Evolutionary conservation across 177 flowering plant species (phyloP), one percentile per base, ranked within the genome.

Genomic region (Vitis hybrid): DNA sequence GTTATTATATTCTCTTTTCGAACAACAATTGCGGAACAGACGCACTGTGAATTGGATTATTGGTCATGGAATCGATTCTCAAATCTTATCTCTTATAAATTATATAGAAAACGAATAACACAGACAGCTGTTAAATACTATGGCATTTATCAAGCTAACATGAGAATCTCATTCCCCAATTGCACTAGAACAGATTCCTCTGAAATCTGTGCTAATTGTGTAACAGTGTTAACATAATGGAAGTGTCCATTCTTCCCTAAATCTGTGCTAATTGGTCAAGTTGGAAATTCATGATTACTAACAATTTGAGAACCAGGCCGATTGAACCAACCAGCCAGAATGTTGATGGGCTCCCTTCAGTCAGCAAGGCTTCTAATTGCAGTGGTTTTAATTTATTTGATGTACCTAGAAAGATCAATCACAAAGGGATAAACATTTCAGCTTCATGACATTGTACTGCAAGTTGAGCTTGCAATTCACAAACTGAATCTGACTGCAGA

Each of bases 291-390:
- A 18, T 34, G 11, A 63, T 52, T 11, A 64, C 1, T 10, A 62
- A 68, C 39, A 72, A 50, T 3, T 59, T 0, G 7, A 13, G 18
- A 72, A 63, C 17, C 17, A 63, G 75, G 69, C 74, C 45, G 50
- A 32, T 4, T 49, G 71, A 51, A 88, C 88, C 66, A 76, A 92
- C 97, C 97, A 94, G 86, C 99, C 97, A 92, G 70, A 79, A 87
- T 76, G 80, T 91, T 69, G 97, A 85, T 62, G 89, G 83, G 74
- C 74, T 86, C 69, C 92, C 95, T 82, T 94, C 97, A 21, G 89
- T 88, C 71, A 94, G 83, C 70, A 91, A 52, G 63, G 87, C 70
- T 85, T 94, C 99, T 81, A 94, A 77, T 67, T 91, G 97, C 81
- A 92, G 67, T 21, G 99, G 99, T 23, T 97, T 94, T 74, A 91